Evolutionary conservation across 2,329 filamentous ascomycete genomes (phyloP).

Genomic region (Fusarium guadeloupense): DNA sequence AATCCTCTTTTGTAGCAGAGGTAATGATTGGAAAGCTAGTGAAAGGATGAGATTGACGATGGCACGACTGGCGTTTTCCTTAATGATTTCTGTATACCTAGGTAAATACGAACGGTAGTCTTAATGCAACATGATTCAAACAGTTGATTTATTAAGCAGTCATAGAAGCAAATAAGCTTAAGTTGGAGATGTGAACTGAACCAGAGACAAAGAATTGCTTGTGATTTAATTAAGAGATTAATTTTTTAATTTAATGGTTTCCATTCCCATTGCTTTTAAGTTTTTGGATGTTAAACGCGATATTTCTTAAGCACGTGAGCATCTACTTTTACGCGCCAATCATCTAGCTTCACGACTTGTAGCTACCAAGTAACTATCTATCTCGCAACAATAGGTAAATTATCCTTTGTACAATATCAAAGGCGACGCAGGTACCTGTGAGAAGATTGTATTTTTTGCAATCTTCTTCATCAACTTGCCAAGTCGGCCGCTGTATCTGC

Average conservation of each 20-base stretch:
- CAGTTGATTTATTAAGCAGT: too few relatives aligned
- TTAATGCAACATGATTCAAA: constrained; percentile 10
- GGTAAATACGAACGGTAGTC: constrained; percentile 24
- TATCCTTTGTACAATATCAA: background rate
- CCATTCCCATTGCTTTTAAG: too few relatives aligned
- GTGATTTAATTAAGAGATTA: too few relatives aligned
- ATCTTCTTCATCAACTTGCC: background rate
- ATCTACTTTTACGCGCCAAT: background rate
- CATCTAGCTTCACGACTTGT: background rate
- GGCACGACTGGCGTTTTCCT: constrained; percentile 27
- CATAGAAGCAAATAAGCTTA: too few relatives aligned
- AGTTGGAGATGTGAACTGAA: too few relatives aligned
- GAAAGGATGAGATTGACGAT: constrained; percentile 29
- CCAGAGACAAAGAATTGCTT: too few relatives aligned
- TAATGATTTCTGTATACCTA: constrained; percentile 10
- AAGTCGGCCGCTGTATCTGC: background rate
- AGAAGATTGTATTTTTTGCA: fast-evolving
- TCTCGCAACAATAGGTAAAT: background rate
- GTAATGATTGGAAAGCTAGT: background rate
- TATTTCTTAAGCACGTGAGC: constrained; percentile 21
- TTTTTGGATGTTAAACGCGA: background rate
- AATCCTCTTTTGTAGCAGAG: constrained; percentile 1
- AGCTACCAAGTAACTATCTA: background rate
- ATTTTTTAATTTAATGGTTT: background rate
- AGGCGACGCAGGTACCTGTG: background rate